Base-by-base conservation (phyloP, 306 rosid genomes). In the Lagenaria siceraria region DNA sequence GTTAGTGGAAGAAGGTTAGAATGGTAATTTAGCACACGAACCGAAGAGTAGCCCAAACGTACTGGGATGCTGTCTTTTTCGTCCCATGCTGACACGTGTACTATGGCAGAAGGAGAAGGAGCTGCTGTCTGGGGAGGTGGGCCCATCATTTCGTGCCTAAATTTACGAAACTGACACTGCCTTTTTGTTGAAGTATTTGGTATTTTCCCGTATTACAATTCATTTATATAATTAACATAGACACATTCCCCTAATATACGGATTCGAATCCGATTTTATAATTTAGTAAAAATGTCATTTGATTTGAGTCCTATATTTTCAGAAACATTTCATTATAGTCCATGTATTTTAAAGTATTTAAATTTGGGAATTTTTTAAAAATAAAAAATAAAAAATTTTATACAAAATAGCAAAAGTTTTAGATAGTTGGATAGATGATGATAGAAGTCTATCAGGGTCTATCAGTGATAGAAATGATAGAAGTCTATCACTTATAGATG, bases 1-100 rank as follows among this genome's bases (percentile, higher is more conserved):
- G 5, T 2, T 3, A 27, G 19, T 9, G 7, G 0, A 15, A 29
- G 6, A 72, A 15, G 76, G 76, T 72, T 27, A 72, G 9, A 25
- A 27, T 8, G 0, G 77, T 73, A 31, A 19, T 73, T 73, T 19
- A 5, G 6, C 19, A 10, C 5, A 25, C 13, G 27, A 35, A 51
- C 21, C n/a, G 8, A 6, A 35, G 69, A 76, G 61, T 10, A 76
- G 65, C 79, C 78, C 78, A 81, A 73, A 53, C 36, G 83, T 62
- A 33, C 75, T 74, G 82, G 80, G 78, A 29, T 48, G 55, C 82
- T 76, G 86, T 85, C 85, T 74, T 72, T 81, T 76, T 77, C 78
- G 42, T 84, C 92, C 90, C 87, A 77, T 64, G 80, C 56, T 79
- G 95, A 87, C 91, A 82, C 95, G 93, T 88, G 88, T 84, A 25